Evolutionary conservation across 371 early-diverging fungal species (phyloP), one percentile per base, ranked within the genome.

Genomic region (Mortierella sp.): DNA sequence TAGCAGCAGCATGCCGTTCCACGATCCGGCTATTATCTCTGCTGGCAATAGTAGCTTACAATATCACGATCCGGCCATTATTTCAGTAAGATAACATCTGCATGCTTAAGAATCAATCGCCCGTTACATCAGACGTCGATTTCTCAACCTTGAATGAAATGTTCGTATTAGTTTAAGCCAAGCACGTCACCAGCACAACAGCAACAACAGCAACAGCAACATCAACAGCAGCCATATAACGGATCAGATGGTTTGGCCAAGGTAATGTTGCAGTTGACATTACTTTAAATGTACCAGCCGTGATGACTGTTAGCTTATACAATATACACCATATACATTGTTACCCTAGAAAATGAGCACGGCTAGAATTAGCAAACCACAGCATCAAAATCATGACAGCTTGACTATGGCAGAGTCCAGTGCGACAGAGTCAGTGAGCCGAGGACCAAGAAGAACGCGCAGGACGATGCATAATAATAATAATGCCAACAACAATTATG

Each of bases 371-470:
- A 65, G 43, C 63, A 73, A 70, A 9, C 39, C 54, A 45, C 72
- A 69, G 18, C 70, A 57, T 57, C 64, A 54, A 14, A 66, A 68
- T 22, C 49, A 66, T 37, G 74, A 78, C 26, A 66, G n/a, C n/a
- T 49, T 61, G 32, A 70, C 55, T 14, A 32, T 78, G 65, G 78
- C 78, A n/a, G 78, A 78, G 35, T 78, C 78, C 16, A 78, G 78
- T 60, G 78, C 78, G 12, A 70, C 78, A 18, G 78, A 78, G 47
- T 78, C 78, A 9, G 67, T 59, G 28, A 66, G 39, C 28, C 73
- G 67, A 43, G 70, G 70, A 37, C 78, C 73, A 2, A 73, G 78
- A 57, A 69, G 74, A 40, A 18, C 64, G 12, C 81, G 83, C 51
- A 59, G 45, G 40, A 26, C 57, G 14, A 61, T 51, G 10, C n/a